These are phyloP conservation scores for Parsonsia alboflavescens DNA, from an alignment of 257 asterid species.

Conservation along the genomic window DNA sequence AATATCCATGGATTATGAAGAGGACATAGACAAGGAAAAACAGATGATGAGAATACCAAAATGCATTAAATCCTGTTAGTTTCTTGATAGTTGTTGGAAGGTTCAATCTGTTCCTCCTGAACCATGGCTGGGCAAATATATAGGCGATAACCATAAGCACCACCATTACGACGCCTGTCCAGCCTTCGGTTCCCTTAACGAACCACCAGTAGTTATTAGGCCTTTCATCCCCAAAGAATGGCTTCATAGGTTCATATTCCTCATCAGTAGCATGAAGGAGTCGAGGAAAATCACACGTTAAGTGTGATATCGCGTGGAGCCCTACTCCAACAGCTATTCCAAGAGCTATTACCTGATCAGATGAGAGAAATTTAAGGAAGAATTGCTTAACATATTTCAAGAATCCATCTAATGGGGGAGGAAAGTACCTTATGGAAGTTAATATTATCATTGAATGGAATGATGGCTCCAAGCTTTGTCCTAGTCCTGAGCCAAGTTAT, in stretches of 20 bases:
- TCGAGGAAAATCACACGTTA: constrained; percentile 52
- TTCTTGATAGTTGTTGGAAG: constrained; percentile 53
- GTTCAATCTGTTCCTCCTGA: constrained; percentile 68
- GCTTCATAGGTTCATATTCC: constrained; percentile 33
- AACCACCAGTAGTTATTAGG: constrained; percentile 50
- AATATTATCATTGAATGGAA: constrained; percentile 86
- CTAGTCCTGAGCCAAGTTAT: constrained; percentile 39
- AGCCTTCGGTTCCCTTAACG: constrained; percentile 35
- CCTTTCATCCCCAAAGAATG: constrained; percentile 40
- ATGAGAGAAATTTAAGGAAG: background rate
- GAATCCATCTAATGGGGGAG: background rate
- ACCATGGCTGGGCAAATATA: constrained; percentile 64
- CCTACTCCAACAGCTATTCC: constrained; percentile 40
- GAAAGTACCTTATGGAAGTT: constrained; percentile 58
- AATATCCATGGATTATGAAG: constrained; percentile 71
- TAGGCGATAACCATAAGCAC: constrained; percentile 53
- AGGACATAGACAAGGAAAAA: constrained; percentile 60
- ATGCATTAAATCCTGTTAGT: constrained; percentile 81
- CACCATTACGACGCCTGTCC: constrained; percentile 58
- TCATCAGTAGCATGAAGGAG: constrained; percentile 24
- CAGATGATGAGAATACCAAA: constrained; percentile 92
- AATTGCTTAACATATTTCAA: background rate
- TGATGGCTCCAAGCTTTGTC: constrained; percentile 41
- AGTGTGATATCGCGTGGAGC: constrained; percentile 45
- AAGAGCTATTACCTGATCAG: constrained; percentile 37